Evolutionary conservation across 208 protist species (phyloP).

Genomic region (Acanthamoeba castellanii): DNA sequence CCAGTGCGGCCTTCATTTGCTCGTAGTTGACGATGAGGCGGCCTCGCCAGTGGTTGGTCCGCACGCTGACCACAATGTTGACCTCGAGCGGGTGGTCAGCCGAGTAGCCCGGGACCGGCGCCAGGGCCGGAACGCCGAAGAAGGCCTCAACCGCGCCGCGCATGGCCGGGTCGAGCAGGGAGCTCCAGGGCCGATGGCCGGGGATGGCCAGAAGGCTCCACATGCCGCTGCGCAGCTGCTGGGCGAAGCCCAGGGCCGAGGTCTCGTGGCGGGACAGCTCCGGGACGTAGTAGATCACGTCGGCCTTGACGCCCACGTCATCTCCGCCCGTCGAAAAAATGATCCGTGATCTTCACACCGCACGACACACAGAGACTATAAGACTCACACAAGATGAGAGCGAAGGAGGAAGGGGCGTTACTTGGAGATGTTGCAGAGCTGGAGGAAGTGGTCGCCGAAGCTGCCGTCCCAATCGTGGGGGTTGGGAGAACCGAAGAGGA

Average conservation of each 20-base stretch:
- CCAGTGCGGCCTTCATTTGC: background rate
- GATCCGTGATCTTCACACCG: background rate
- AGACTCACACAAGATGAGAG: background rate
- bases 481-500: background rate
- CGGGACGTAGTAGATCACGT: background rate
- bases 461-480: background rate
- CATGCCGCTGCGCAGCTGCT: background rate
- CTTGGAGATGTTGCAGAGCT: background rate
- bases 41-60: background rate
- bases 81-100: background rate
- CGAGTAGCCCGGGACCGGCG: background rate
- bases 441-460: background rate
- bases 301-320: background rate
- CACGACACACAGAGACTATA: background rate
- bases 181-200: background rate
- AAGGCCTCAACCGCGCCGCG: background rate
- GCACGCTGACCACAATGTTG: background rate
- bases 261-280: background rate
- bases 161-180: background rate
- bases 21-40: constrained; percentile 23
- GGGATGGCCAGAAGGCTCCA: background rate
- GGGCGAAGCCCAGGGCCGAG: background rate
- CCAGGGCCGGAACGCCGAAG: background rate
- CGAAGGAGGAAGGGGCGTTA: background rate
- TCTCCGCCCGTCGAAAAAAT: background rate